Percentiles rank a stretch among this genome's conserved stretches.
phyloP scores from a whole-genome alignment of 2,329 filamentous ascomycete genomes.

The Tolypocladium pustulatum region DNA sequence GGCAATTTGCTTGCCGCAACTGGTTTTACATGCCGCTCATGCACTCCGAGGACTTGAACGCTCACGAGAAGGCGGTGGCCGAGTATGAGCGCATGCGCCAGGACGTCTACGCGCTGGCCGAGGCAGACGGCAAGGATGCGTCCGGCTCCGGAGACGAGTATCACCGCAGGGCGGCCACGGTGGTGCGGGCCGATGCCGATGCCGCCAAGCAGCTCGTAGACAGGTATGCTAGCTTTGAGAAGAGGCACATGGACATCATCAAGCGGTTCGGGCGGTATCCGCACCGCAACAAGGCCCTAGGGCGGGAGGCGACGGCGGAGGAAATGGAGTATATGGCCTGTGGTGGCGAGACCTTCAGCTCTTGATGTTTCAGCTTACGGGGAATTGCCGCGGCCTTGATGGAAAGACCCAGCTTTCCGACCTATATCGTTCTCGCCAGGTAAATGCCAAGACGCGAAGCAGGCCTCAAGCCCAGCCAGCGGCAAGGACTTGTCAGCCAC shows the following conservation, averaged over 20 bases:
- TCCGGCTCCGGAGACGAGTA: conserved; percentile 10
- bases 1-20: conserved; percentile 26
- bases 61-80: conserved; percentile 28
- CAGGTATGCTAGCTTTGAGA: conserved; percentile 22
- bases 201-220: conserved; percentile 13
- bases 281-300: conserved; percentile 42
- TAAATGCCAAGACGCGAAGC: too few relatives aligned
- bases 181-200: conserved; percentile 14
- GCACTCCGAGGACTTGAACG: conserved; percentile 41
- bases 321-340: conserved; percentile 39
- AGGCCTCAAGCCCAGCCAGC: too few relatives aligned
- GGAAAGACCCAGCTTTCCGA: too few relatives aligned
- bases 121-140: conserved; percentile 9
- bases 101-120: conserved; percentile 21
- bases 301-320: conserved; percentile 34
- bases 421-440: not conserved
- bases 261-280: conserved; percentile 48
- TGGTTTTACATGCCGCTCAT: conserved; percentile 53
- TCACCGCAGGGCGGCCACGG: conserved; percentile 14
- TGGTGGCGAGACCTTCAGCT: conserved; percentile 28
- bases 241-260: conserved; percentile 38
- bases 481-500: too few relatives aligned
- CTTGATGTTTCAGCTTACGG: not conserved
- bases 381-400: not conserved
- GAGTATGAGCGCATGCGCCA: conserved; percentile 19